Conservation (phyloP, 1,284 basidiomycete genomes). For the Pseudozyma thailandica region DNA sequence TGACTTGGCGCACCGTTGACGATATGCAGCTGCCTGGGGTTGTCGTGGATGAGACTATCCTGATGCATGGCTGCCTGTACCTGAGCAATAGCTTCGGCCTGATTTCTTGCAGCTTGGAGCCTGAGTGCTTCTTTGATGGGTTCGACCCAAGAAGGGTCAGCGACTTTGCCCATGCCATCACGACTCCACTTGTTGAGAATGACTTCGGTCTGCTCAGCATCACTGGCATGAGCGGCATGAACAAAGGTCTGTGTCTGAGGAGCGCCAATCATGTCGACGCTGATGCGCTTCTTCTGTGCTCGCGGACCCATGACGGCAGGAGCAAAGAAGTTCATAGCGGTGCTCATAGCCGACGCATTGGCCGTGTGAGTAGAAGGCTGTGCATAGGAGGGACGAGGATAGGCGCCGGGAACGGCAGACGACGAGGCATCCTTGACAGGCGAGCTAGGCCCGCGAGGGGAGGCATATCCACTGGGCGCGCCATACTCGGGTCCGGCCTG, state of each 20-base stretch:
- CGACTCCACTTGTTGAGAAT: conserved; percentile 88
- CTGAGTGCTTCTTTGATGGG: conserved; percentile 87
- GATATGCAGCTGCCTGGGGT: conserved; percentile 56
- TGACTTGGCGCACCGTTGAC: conserved; percentile 59
- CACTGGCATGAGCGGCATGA: conserved; percentile 91
- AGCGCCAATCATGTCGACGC: conserved; percentile 60
- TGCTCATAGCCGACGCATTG: conserved; percentile 37
- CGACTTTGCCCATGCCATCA: conserved; percentile 84
- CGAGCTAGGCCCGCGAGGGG: conserved; percentile 16
- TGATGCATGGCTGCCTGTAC: conserved; percentile 70
- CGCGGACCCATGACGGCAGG: conserved; percentile 42
- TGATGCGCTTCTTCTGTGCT: conserved; percentile 63
- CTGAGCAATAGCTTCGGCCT: conserved; percentile 83
- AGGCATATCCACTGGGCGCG: conserved; percentile 6
- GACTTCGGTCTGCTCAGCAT: conserved; percentile 89
- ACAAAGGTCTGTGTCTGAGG: conserved; percentile 56
- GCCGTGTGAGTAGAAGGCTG: conserved; percentile 34
- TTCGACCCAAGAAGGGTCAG: conserved; percentile 76
- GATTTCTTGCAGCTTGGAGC: conserved; percentile 73
- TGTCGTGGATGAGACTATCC: conserved; percentile 71
- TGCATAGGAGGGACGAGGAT: conserved; percentile 30
- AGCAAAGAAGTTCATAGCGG: conserved; percentile 41
- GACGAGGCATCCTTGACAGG: conserved; percentile 22
- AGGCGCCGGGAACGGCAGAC: conserved; percentile 34
- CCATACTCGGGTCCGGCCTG: conserved; percentile 49